Conservation (phyloP, 805 yeast species). For the Schwanniomyces pseudopolymorphus region DNA sequence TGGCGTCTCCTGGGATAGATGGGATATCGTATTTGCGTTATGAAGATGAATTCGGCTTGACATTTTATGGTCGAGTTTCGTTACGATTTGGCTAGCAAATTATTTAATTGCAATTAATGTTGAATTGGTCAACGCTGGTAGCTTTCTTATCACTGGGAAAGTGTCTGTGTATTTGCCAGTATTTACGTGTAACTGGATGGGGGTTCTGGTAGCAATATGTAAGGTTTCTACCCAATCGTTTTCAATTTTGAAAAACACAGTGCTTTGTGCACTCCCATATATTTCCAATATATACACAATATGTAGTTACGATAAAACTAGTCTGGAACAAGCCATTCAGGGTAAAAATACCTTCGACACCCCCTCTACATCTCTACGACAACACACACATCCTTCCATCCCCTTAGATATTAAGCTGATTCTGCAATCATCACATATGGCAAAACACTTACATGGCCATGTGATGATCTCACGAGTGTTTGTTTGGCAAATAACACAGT, state of each 20-base stretch:
- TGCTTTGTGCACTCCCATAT: not conserved
- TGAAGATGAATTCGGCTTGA: constrained; percentile 10
- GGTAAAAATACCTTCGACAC: constrained; percentile 62
- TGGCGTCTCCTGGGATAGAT: constrained; percentile 14
- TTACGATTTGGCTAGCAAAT: not conserved
- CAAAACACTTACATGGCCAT: constrained; percentile 93
- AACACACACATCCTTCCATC: constrained; percentile 80
- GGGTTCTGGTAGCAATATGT: not conserved
- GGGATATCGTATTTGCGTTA: constrained; percentile 13
- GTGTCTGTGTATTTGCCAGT: not conserved
- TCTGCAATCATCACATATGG: constrained; percentile 84
- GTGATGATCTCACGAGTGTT: constrained; percentile 73
- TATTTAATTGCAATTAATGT: not conserved
- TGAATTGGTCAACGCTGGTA: not conserved
- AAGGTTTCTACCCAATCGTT: not conserved
- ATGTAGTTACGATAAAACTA: not conserved
- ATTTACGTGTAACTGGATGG: not conserved
- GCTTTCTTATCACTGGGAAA: not conserved
- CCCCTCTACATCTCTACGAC: constrained; percentile 71
- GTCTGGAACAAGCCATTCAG: constrained; percentile 14
- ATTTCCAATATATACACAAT: not conserved
- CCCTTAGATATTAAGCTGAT: constrained; percentile 69
- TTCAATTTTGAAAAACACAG: not conserved
- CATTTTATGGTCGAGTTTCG: constrained; percentile 10
- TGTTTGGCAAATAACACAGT: constrained; percentile 80